Percentiles rank a stretch among this genome's conserved stretches.
Conservation (phyloP, 306 rosid genomes). For the Hippophae tibetana region DNA sequence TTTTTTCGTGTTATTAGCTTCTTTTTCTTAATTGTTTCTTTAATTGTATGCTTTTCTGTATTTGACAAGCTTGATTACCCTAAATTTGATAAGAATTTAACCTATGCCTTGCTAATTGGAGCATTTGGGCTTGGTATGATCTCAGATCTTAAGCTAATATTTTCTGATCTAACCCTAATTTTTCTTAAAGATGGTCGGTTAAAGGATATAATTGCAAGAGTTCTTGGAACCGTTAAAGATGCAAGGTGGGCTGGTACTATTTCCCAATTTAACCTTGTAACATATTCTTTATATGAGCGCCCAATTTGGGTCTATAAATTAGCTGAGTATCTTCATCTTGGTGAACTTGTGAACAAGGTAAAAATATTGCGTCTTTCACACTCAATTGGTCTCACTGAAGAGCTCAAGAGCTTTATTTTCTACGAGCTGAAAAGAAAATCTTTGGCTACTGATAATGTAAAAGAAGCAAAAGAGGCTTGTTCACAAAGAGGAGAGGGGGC, state of each 20-base stretch:
- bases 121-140: not conserved
- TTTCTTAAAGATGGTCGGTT: not conserved
- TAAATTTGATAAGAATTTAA: not conserved
- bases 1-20: not conserved
- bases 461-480: not conserved
- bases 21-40: not conserved
- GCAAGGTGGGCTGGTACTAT: not conserved
- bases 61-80: not conserved
- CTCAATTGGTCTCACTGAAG: not conserved
- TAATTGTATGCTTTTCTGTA: not conserved
- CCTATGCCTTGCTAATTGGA: not conserved
- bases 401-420: not conserved
- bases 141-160: not conserved
- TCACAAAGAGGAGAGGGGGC: not conserved
- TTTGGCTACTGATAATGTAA: not conserved
- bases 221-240: not conserved
- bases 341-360: not conserved
- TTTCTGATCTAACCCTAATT: constrained; percentile 1
- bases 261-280: not conserved
- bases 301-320: not conserved
- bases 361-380: not conserved
- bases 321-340: not conserved
- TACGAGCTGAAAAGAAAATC: not conserved
- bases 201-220: not conserved
- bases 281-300: not conserved